Base-by-base conservation (phyloP, 495 filamentous ascomycete species). In the Trichoderma reesei region DNA sequence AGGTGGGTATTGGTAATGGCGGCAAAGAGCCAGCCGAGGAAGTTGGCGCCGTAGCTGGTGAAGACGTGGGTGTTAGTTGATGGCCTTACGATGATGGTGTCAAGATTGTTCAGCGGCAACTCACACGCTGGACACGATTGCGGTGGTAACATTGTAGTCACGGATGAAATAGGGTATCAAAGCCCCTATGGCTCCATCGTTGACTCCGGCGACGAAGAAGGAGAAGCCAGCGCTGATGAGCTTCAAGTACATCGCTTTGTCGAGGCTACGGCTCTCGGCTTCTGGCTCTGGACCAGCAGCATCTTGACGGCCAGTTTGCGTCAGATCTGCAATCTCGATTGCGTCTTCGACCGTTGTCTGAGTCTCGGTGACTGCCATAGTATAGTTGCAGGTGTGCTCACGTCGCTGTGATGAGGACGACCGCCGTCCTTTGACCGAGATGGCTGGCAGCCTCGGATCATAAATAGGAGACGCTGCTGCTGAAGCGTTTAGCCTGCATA, bases 111-210 rank as follows among this genome's bases (percentile, higher is more conserved):
- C n/a, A n/a, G n/a, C n/a, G n/a, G n/a, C n/a, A n/a, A 73, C 69
- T 63, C 75, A 81, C 69, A 83, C 67, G 64, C 77, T 75, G 1
- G 80, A 80, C 34, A 84, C 74, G 63, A 77, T 72, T 20, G 78
- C 75, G 1, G 80, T 82, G 18, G 72, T 75, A 37, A 84, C 77
- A 2, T 69, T 48, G 64, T 83, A 84, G 16, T 69, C 70, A 3
- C 74, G 70, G 16, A 83, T 71, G n/a, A 85, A 72, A 68, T 86
- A 82, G 0, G 82, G 82, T 42, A 84, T 78, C 18, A 86, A 62
- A 0, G 82, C 74, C 3, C 82, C 82, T 3, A 84, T 69, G 68
- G 76, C 80, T 46, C 82, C 82, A 67, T 84, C 82, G 63, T 83
- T 83, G 62, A 79, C 70, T 13, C 82, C 82, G 5, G 80, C 80